A percentile compares a stretch with the other conserved stretches of the same genome.
Evolutionary conservation across 2,329 filamentous ascomycete species (phyloP).

Genomic region (Stachybotrys elegans): DNA sequence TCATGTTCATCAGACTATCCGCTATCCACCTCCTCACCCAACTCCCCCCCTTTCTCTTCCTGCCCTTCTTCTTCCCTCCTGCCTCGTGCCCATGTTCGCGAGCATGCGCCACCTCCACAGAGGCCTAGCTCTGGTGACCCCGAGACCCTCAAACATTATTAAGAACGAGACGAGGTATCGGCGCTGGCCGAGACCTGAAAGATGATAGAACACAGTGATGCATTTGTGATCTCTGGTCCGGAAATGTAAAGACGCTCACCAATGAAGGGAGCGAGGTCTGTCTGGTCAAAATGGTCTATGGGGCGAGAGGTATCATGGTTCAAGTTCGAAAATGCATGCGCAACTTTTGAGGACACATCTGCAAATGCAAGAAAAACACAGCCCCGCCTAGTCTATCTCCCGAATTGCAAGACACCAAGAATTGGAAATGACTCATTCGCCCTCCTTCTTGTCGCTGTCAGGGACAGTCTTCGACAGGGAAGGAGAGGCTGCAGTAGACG

Average conservation of each 20-base stretch:
- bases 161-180: slow-evolving; percentile 22
- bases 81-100: too few relatives aligned
- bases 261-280: slow-evolving; percentile 27
- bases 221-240: slow-evolving; percentile 23
- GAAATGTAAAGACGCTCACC: slow-evolving; percentile 21
- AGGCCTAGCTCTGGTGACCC: slow-evolving; percentile 1
- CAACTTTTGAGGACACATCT: slow-evolving; percentile 43
- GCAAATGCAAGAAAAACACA: slow-evolving; percentile 42
- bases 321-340: slow-evolving; percentile 29
- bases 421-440: slow-evolving; percentile 32
- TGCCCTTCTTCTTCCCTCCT: too few relatives aligned
- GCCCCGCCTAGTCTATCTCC: slow-evolving; percentile 47
- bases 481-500: slow-evolving; percentile 63
- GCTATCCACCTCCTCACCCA: too few relatives aligned
- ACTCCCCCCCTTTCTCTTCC: too few relatives aligned
- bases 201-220: slow-evolving; percentile 23
- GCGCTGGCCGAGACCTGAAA: slow-evolving; percentile 14
- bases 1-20: too few relatives aligned
- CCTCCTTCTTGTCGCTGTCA: slow-evolving; percentile 50
- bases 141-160: slow-evolving; percentile 19
- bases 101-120: too few relatives aligned
- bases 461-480: slow-evolving; percentile 58
- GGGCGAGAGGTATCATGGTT: slow-evolving; percentile 44
- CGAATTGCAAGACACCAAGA: slow-evolving; percentile 39
- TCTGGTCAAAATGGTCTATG: slow-evolving; percentile 35